Evolutionary conservation across 306 rosid species (phyloP).

Genomic region (Sphenostylis stenocarpa): DNA sequence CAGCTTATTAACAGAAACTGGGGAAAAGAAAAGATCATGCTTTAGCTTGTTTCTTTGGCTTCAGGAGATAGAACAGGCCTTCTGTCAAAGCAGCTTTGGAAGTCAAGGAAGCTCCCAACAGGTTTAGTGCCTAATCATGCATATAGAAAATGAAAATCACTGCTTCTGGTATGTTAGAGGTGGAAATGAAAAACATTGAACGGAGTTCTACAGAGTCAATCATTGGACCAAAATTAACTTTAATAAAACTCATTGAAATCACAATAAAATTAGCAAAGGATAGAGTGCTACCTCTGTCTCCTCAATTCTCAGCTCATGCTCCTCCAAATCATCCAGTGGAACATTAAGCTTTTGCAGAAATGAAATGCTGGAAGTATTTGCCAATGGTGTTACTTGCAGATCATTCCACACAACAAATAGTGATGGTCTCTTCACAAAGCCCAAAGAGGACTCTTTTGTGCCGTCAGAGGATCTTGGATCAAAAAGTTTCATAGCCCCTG

Average conservation of each 20-base stretch:
- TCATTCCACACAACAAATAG: conserved; percentile 40
- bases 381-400: conserved; percentile 32
- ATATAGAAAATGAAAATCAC: neutral
- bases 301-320: conserved; percentile 24
- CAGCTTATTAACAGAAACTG: neutral
- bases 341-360: conserved; percentile 32
- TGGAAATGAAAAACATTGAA: neutral
- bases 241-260: no score
- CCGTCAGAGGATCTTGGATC: conserved; percentile 36
- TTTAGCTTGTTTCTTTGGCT: conserved; percentile 18
- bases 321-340: conserved; percentile 43
- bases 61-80: conserved; percentile 14
- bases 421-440: conserved; percentile 40
- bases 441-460: neutral
- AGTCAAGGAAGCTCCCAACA: conserved; percentile 41
- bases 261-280: neutral
- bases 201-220: neutral
- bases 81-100: conserved; percentile 37
- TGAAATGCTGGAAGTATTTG: conserved; percentile 29
- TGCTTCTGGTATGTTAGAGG: neutral
- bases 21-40: neutral
- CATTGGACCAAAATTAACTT: no score
- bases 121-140: conserved; percentile 30
- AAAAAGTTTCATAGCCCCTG: conserved; percentile 8
- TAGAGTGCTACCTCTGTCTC: conserved; percentile 20